Evolutionary conservation across 495 filamentous ascomycete species (phyloP), one percentile per base, ranked within the genome.

Genomic region (Darksidea phi): DNA sequence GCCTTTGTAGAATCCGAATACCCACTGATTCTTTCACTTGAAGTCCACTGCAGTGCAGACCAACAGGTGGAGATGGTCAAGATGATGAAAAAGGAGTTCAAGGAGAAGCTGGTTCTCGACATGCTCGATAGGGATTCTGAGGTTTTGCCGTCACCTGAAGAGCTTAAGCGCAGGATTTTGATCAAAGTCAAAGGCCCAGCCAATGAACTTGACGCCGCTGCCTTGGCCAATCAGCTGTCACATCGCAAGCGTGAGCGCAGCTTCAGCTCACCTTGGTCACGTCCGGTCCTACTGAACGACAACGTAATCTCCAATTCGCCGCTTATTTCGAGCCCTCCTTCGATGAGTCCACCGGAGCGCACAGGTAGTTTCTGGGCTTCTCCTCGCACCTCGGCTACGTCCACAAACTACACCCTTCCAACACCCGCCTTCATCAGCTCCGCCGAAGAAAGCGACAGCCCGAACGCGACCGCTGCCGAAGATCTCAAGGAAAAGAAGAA

Each of bases 21-120:
- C 60, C 94, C 94, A 7, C 80, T 98, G 7, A 95, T 92, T 73
- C 81, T 98, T 47, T 97, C 94, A 15, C 86, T 98, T 21, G 94
- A 98, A 69, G 92, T 98, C 17, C 94, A 96, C 71, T 98, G 94
- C 79, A 86, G 81, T 64, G 72, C 84, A 10, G 80, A 86, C 49
- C 93, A 96, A 67, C 94, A 98, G 71, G 76, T 83, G 38, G 82
- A 80, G 37, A 97, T 98, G 93, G 90, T 91, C 21, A 86, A 89
- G 50, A 94, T 90, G 58, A 95, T 98, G 84, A 86, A 84, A 53
- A 84, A 88, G 24, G 82, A 86, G 18, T 91, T 96, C 71, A 88
- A 86, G 28, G 80, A 88, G 21, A 84, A 85, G 67, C 83, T 98
- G 10, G 75, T 97, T 21, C 80, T 84, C 1, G 82, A 92, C 56